Evolutionary conservation across 345 rosid genomes (phyloP), one percentile per base, ranked within the genome.

Genomic region (Excoecaria agallocha): DNA sequence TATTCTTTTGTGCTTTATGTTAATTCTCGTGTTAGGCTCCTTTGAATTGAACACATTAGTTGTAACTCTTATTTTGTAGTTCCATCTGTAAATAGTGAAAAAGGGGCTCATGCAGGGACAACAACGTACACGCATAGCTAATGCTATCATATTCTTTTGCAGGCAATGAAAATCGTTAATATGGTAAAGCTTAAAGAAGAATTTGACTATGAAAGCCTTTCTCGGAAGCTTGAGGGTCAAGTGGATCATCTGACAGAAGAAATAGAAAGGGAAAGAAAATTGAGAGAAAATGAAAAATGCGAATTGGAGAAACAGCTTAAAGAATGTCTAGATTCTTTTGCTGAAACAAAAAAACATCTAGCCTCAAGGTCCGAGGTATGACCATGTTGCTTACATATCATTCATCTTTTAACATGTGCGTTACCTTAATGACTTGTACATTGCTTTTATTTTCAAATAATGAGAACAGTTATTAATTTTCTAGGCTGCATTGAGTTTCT

Each of bases 161-260:
- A 94, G 98, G 98, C 98, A 35, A 92, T 92, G 97, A 94, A 90
- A 84, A 83, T 94, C 69, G 93, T 92, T n/a, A 94, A 94, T 81
- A 81, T 86, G 92, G 84, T 90, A 70, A 94, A 92, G 87, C 92
- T 92, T 79, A 94, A 87, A 85, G 97, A 92, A 84, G 98, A 94
- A 84, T 88, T 87, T 78, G 98, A 94, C 74, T 94, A 92, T 72
- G 96, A 90, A 88, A 88, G 97, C 82, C 86, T 90, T 68, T 89
- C 94, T 79, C 87, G 94, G 85, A 86, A 88, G 88, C 94, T 92
- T 66, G 90, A 87, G 86, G 79, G 76, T 76, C 96, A 88, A 84
- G 87, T 92, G 72, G 97, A 94, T 80, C 85, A 85, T 74, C 97
- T 94, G 76, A 90, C 89, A 64, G 90, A 90, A 76, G 98, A 94